Evolutionary conservation across 2,329 filamentous ascomycete genomes (phyloP), one percentile per base, ranked within the genome.

Genomic region (Phialocephala subalpina): DNA sequence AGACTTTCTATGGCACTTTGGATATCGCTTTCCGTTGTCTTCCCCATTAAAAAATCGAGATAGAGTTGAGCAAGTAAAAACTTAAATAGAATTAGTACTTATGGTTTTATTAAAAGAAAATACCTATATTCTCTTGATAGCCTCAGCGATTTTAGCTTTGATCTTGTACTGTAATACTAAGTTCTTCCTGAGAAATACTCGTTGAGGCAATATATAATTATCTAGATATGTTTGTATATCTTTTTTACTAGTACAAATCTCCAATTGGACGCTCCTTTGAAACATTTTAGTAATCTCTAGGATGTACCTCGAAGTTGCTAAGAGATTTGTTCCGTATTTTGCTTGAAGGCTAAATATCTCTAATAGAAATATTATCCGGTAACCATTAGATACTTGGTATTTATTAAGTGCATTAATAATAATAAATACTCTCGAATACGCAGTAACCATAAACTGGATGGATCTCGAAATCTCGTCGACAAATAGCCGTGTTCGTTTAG

Each of bases 1-100:
- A 84, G 67, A 0, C 67, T 72, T 35, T 63, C 12, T 1, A 85
- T 67, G 1, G 77, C 35, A 38, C 47, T 52, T 63, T 68, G 67
- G 5, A 85, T 68, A 0, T 70, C 73, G 52, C 79, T 81, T 0
- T 62, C 47, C 0, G 78, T 77, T 40, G 35, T 69, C 63, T 78
- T 78, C 16, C 70, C 73, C 7, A 64, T 62, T 0, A 82, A 69
- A 0, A 76, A 78, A 22, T 77, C 73, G 4, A 63, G 52, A 58
- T 63, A 25, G 36, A 63, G 61, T 25, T 63, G 22, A 33, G 53
- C 53, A 47, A 63, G 80, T 62, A 69, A 81, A 70, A 9, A 82
- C 75, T 29, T 78, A 36, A 27, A 22, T n/a, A n/a, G 33, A 18
- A 29, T n/a, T 53, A 14, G 4, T 49, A 29, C 6, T n/a, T n/a